Percentiles rank a stretch among this genome's conserved stretches.
phyloP scores from a whole-genome alignment of 345 rosid species.

The Diplotaxis tenuifolia region DNA sequence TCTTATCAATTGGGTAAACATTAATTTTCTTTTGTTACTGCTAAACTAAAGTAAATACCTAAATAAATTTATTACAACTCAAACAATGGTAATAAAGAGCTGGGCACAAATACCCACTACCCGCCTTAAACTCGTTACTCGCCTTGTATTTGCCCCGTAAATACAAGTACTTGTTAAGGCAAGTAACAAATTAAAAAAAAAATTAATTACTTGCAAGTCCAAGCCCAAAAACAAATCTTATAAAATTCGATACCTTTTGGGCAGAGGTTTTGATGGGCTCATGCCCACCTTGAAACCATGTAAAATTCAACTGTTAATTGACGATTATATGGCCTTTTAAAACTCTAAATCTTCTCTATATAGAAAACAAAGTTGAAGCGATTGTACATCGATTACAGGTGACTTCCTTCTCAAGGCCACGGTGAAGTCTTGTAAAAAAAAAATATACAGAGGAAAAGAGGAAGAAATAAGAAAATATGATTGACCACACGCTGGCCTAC shows the following conservation, averaged over 20 bases:
- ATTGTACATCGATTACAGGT: conserved; percentile 16
- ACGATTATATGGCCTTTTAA: background rate
- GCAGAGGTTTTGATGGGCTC: background rate
- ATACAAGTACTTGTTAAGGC: no score
- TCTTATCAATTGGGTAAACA: no score
- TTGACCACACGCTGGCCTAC: conserved; percentile 27
- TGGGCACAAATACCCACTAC: no score
- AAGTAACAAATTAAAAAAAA: no score
- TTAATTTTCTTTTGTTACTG: no score
- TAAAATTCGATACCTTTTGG: background rate
- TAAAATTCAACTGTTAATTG: background rate
- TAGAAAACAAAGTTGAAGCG: conserved; percentile 18
- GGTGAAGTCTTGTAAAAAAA: background rate
- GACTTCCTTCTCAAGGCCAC: conserved; percentile 16
- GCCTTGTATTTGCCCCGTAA: no score
- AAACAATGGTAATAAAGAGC: no score
- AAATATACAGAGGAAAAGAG: conserved; percentile 12
- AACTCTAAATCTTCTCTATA: conserved; percentile 15
- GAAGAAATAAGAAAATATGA: conserved; percentile 1
- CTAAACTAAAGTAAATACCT: no score
- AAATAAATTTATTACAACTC: no score
- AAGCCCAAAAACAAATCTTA: no score
- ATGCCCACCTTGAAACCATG: background rate
- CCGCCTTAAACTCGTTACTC: no score
- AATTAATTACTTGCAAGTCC: no score